phyloP scores from a whole-genome alignment of 495 filamentous ascomycete species.

The Geopyxis carbonaria region DNA sequence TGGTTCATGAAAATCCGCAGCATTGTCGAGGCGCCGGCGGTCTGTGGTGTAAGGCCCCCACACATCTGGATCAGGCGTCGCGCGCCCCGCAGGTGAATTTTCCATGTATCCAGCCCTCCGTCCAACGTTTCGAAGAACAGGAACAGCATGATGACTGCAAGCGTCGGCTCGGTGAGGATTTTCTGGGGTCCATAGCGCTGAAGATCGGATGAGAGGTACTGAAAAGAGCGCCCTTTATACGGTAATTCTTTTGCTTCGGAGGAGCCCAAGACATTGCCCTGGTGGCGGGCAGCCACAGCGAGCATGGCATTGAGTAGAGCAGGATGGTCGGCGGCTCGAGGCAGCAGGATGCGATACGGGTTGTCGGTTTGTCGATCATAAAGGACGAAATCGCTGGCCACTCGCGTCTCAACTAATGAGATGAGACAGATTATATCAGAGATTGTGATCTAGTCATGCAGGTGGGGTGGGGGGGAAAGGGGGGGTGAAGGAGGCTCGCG shows the following conservation, averaged over 20 bases:
- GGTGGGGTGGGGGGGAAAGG: slow-evolving; percentile 6
- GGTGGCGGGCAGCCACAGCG: slow-evolving; percentile 22
- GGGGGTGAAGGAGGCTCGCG: not conserved
- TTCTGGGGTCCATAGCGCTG: slow-evolving; percentile 7
- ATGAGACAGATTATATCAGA: slow-evolving; percentile 1
- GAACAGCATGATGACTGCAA: slow-evolving; percentile 22
- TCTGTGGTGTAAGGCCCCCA: slow-evolving; percentile 12
- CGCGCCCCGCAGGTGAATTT: slow-evolving; percentile 21
- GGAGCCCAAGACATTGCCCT: slow-evolving; percentile 18
- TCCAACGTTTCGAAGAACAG: slow-evolving; percentile 24
- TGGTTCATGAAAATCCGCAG: slow-evolving; percentile 21
- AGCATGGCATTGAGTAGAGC: slow-evolving; percentile 21
- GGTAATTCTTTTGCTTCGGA: slow-evolving; percentile 12
- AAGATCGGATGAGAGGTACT: slow-evolving; percentile 13
- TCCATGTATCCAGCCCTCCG: slow-evolving; percentile 24
- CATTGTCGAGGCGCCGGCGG: slow-evolving; percentile 17
- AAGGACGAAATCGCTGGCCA: slow-evolving; percentile 23
- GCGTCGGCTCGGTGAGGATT: slow-evolving; percentile 18
- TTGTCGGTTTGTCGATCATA: slow-evolving; percentile 22
- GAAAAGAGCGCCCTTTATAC: slow-evolving; percentile 18
- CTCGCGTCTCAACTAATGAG: slow-evolving; percentile 15
- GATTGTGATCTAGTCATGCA: not conserved
- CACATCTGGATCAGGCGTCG: slow-evolving; percentile 17
- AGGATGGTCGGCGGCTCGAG: slow-evolving; percentile 17
- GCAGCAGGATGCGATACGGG: slow-evolving; percentile 22